A percentile compares a stretch with the other conserved stretches of the same genome.
phyloP scores from a whole-genome alignment of 2,329 filamentous ascomycete species.

The Microsporum canis region DNA sequence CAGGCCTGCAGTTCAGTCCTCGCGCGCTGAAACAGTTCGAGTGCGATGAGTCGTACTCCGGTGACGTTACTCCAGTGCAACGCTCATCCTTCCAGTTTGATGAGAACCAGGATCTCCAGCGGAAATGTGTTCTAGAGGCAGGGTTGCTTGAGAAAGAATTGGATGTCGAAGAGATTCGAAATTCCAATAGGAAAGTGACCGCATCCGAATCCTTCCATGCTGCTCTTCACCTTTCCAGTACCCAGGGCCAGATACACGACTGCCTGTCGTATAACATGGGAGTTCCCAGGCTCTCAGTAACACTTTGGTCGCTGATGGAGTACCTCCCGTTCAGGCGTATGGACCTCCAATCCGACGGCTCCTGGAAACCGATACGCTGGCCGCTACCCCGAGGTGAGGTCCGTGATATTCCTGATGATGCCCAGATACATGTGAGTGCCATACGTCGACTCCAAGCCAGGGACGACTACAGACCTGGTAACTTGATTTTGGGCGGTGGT shows the following conservation, averaged over 20 bases:
- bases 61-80: conserved; percentile 27
- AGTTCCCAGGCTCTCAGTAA: conserved; percentile 43
- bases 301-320: conserved; percentile 68
- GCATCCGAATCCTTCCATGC: conserved; percentile 41
- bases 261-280: conserved; percentile 56
- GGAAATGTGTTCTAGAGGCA: background rate
- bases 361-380: conserved; percentile 72
- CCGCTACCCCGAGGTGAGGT: conserved; percentile 67
- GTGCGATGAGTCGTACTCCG: conserved; percentile 42
- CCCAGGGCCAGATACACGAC: conserved; percentile 52
- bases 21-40: conserved; percentile 56
- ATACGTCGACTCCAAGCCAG: conserved; percentile 59
- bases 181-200: conserved; percentile 4
- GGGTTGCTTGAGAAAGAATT: background rate
- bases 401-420: conserved; percentile 60
- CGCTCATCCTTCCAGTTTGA: conserved; percentile 8
- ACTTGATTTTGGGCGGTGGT: conserved; percentile 68
- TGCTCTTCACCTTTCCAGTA: conserved; percentile 47
- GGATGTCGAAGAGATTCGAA: background rate
- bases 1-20: conserved; percentile 59
- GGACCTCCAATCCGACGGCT: conserved; percentile 60
- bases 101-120: background rate
- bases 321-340: conserved; percentile 71
- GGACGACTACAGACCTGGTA: conserved; percentile 59
- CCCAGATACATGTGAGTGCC: conserved; percentile 61